Base-by-base conservation (phyloP, 192 early-diverging fungal genomes). In the Rhizophagus prolifer region DNA sequence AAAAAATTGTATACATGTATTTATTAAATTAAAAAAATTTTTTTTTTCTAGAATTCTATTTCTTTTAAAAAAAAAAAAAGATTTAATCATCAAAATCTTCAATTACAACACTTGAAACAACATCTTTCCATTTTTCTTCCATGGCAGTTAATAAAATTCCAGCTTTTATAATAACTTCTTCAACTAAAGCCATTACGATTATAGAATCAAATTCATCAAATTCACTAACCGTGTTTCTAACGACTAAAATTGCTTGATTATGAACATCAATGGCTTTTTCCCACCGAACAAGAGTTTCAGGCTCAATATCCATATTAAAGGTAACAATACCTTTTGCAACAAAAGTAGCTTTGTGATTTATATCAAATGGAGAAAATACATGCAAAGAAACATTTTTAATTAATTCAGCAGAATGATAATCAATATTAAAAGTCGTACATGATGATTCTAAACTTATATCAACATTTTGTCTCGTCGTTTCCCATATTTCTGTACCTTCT, bases 111-210 rank as follows among this genome's bases (percentile, higher is more conserved):
- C 71, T 73, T 14, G 54, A 10, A 26, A 73, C 71, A 60, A 23
- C 71, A 41, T 73, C 58, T 50, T 73, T 58, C 71, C 71, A 73
- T 13, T 36, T 73, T 58, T 73, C 71, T 73, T 73, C 71, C 9
- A 73, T 73, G 12, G 71, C 71, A n/a, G 71, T 73, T 73, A 73
- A 73, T 73, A 73, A 73, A 50, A 73, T 46, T 0, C 71, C 71
- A 60, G 71, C 25, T 50, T 73, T 73, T 34, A 73, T 59, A 21
- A 60, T 14, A 1, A 73, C 71, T 28, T 60, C 58, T 60, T 73
- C 71, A 60, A 73, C 54, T 19, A 61, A 59, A 9, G 71, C 54
- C 23, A 31, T 73, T 23, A 73, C 71, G n/a, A 73, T 58, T 36
- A 73, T n/a, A 58, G 54, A 60, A 30, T 73, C 58, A 73, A 73